phyloP scores from a whole-genome alignment of 1,284 basidiomycete species.

The Irpex sp. region DNA sequence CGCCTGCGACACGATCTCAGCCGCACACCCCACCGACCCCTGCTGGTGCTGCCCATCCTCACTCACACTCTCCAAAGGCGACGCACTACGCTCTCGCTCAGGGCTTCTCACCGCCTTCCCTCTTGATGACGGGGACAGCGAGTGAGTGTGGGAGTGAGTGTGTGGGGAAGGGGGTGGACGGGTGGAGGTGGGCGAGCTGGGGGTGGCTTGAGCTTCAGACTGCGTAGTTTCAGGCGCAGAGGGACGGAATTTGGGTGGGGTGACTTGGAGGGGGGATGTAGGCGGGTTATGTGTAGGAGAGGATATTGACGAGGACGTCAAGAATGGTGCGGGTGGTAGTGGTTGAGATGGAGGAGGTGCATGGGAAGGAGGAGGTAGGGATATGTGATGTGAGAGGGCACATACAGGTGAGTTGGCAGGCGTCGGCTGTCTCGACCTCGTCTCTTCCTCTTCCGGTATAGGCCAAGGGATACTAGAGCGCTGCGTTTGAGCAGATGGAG shows the following conservation, averaged over 20 bases:
- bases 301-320: neutral
- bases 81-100: neutral
- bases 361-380: neutral
- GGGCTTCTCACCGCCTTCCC: neutral
- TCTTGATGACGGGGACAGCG: no score
- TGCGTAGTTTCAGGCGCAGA: constrained; percentile 16
- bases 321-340: no score
- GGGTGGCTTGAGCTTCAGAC: constrained; percentile 13
- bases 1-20: constrained; percentile 62
- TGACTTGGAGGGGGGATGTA: constrained; percentile 1
- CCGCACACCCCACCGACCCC: constrained; percentile 61
- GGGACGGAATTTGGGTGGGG: constrained; percentile 18
- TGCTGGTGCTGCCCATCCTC: constrained; percentile 22
- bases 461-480: constrained; percentile 20
- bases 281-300: neutral
- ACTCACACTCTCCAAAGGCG: neutral
- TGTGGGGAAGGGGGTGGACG: neutral
- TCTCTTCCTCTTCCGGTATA: constrained; percentile 34
- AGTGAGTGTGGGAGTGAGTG: no score
- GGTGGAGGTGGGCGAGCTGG: constrained; percentile 7
- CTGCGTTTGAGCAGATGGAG: neutral
- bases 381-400: constrained; percentile 23
- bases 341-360: neutral
- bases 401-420: constrained; percentile 45
- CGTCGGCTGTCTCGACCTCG: constrained; percentile 34